These are phyloP conservation scores for Chaetomium tenue DNA, from an alignment of 495 filamentous ascomycete species.

Conservation along the genomic window DNA sequence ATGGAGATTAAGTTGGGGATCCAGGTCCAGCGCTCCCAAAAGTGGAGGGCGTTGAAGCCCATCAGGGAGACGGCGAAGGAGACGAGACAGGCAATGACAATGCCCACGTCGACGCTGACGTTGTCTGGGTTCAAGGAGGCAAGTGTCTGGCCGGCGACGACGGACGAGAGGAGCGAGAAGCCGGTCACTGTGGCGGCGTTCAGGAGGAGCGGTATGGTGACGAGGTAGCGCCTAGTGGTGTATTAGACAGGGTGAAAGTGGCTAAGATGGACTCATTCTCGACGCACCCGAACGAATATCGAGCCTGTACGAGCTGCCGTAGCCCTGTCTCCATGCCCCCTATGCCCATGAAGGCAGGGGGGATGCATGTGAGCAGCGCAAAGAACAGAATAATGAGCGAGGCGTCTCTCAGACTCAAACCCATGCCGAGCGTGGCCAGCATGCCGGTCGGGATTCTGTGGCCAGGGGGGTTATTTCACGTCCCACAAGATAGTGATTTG, in stretches of 20 bases:
- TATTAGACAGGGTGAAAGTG: background rate
- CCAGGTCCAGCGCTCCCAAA: slow-evolving; percentile 57
- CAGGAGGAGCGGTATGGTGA: slow-evolving; percentile 42
- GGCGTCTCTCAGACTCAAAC: slow-evolving; percentile 53
- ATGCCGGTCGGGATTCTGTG: slow-evolving; percentile 53
- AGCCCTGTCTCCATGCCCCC: slow-evolving; percentile 53
- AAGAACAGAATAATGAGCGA: slow-evolving; percentile 59
- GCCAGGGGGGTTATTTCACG: background rate
- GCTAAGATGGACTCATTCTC: background rate
- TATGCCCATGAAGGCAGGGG: slow-evolving; percentile 55
- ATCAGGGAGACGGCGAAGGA: slow-evolving; percentile 50
- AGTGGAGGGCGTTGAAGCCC: slow-evolving; percentile 53
- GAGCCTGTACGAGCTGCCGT: slow-evolving; percentile 56
- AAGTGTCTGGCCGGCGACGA: slow-evolving; percentile 47
- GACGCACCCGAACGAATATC: slow-evolving; percentile 55
- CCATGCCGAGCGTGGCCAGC: slow-evolving; percentile 51
- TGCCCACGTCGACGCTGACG: slow-evolving; percentile 49
- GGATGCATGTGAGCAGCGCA: slow-evolving; percentile 49
- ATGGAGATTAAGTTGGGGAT: slow-evolving; percentile 53
- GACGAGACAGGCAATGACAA: slow-evolving; percentile 51
- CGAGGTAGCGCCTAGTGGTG: slow-evolving; percentile 34
- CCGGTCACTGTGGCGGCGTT: slow-evolving; percentile 47
- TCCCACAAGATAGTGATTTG: background rate
- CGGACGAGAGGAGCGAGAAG: slow-evolving; percentile 43
- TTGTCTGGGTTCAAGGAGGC: slow-evolving; percentile 47